Percentiles rank a stretch among this genome's conserved stretches.
Conservation (phyloP, 2,329 filamentous ascomycete genomes). For the Fusarium sp. region DNA sequence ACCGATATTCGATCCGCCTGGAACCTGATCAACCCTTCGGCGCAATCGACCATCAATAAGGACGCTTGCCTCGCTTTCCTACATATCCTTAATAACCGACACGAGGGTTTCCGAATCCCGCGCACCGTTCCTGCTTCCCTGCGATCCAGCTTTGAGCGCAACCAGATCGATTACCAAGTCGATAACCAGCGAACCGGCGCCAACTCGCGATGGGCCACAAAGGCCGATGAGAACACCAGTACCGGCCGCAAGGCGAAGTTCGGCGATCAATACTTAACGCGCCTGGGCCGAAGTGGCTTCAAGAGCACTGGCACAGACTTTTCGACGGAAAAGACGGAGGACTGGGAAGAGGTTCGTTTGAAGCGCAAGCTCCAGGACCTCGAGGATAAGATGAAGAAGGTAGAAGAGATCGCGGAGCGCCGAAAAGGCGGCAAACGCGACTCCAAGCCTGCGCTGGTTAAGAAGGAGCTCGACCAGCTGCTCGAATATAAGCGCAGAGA, state of each 20-base stretch:
- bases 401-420: conserved; percentile 79
- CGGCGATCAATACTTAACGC: conserved; percentile 94
- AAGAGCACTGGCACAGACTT: conserved; percentile 92
- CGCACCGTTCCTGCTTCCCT: conserved; percentile 92
- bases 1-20: conserved; percentile 91
- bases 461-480: conserved; percentile 92
- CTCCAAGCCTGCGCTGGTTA: conserved; percentile 89
- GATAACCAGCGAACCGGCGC: conserved; percentile 76
- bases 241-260: conserved; percentile 97
- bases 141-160: conserved; percentile 91
- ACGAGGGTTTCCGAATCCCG: conserved; percentile 95
- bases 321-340: conserved; percentile 84
- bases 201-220: conserved; percentile 82
- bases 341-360: conserved; percentile 97
- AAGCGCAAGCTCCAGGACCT: conserved; percentile 93
- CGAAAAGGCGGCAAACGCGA: conserved; percentile 75
- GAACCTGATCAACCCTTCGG: conserved; percentile 97
- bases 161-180: conserved; percentile 95
- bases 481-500: conserved; percentile 93
- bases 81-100: conserved; percentile 95
- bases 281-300: conserved; percentile 86
- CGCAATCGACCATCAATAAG: conserved; percentile 86
- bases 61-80: conserved; percentile 95
- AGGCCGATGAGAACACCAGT: conserved; percentile 81
- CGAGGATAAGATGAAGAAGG: conserved; percentile 86